These are phyloP conservation scores for Wickerhamiella slavikovae DNA, from an alignment of 805 yeast species.

Conservation along the genomic window DNA sequence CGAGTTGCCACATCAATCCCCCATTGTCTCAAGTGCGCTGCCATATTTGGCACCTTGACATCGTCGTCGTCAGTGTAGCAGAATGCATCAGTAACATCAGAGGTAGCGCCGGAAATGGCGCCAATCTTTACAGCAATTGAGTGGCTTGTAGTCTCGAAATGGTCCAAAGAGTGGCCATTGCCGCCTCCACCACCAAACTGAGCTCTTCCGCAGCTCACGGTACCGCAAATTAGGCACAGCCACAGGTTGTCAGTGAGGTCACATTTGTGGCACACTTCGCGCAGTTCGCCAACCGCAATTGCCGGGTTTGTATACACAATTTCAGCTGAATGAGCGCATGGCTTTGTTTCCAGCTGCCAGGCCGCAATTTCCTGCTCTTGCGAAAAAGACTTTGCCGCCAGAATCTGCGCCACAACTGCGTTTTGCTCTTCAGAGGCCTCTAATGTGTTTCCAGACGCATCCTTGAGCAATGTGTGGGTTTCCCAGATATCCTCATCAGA, in stretches of 20 bases:
- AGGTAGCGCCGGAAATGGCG: conserved; percentile 52
- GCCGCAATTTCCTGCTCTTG: conserved; percentile 54
- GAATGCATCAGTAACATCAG: conserved; percentile 66
- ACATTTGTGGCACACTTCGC: conserved; percentile 23
- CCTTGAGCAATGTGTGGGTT: conserved; percentile 23
- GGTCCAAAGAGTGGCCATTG: conserved; percentile 70
- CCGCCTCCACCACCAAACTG: conserved; percentile 95
- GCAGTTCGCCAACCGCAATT: conserved; percentile 35
- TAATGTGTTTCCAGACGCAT: conserved; percentile 17
- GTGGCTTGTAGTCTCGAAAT: conserved; percentile 40
- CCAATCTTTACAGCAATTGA: conserved; percentile 82
- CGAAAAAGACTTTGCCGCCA: conserved; percentile 37
- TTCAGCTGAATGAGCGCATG: conserved; percentile 78
- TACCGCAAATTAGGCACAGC: conserved; percentile 84
- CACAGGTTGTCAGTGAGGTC: conserved; percentile 57
- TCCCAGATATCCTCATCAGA: conserved; percentile 44
- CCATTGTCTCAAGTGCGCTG: conserved; percentile 29
- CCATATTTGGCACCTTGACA: conserved; percentile 45
- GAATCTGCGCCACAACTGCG: conserved; percentile 25
- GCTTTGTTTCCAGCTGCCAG: conserved; percentile 75
- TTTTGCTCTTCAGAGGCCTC: conserved; percentile 8
- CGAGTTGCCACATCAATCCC: conserved; percentile 41
- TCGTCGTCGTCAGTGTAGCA: conserved; percentile 86
- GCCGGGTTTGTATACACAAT: no score
- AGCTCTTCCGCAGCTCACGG: conserved; percentile 83